Evolutionary conservation across 257 asterid genomes (phyloP).

Genomic region (Solanum sejunctum): DNA sequence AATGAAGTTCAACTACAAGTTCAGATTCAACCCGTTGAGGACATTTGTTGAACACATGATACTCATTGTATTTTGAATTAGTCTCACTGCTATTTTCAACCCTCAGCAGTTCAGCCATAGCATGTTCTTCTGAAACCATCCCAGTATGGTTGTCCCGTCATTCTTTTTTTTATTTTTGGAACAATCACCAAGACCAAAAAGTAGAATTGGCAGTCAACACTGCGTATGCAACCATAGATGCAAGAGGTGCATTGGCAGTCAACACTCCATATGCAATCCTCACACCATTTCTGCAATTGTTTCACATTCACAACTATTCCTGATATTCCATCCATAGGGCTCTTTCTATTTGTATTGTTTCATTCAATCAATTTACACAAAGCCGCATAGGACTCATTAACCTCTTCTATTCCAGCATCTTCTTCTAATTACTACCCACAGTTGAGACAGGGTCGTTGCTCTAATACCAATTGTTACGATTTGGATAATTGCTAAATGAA

Average conservation of each 20-base stretch:
- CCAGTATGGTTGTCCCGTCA: neutral
- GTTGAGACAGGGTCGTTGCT: no score
- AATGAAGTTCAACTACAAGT: no score
- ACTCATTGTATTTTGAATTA: no score
- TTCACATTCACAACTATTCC: neutral
- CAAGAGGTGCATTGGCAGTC: neutral
- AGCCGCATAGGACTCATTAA: neutral
- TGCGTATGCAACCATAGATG: neutral
- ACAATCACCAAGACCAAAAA: neutral
- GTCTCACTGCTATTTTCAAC: no score
- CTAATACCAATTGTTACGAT: no score
- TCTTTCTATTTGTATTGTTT: neutral
- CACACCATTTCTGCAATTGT: neutral
- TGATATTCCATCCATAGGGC: neutral
- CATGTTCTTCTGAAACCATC: neutral
- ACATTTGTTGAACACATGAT: no score
- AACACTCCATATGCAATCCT: neutral
- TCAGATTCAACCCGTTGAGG: no score
- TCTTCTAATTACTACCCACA: no score
- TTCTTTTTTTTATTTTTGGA: neutral
- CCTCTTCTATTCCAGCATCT: neutral
- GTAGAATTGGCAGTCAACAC: neutral
- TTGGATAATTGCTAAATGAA: no score
- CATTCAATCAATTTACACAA: neutral
- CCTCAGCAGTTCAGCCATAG: no score